Conservation (phyloP, 306 rosid species). For the Trifolium dubium region DNA sequence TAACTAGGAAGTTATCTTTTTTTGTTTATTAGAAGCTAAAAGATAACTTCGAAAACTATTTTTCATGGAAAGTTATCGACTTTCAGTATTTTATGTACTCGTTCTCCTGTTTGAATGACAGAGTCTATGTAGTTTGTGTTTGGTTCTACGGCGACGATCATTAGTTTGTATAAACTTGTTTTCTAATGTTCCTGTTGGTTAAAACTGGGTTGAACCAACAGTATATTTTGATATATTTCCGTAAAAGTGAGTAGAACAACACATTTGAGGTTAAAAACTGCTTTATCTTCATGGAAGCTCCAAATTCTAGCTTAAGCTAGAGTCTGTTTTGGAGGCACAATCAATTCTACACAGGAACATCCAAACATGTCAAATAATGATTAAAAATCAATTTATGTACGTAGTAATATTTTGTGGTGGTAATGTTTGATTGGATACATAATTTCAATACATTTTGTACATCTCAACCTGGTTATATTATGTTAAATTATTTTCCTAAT, state of each 20-base stretch:
- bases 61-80: constrained; percentile 15
- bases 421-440: constrained; percentile 9
- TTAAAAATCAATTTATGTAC: no score
- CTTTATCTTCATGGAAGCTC: not conserved
- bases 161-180: not conserved
- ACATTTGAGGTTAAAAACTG: not conserved
- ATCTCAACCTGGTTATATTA: constrained; percentile 6
- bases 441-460: constrained; percentile 5
- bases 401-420: constrained; percentile 1
- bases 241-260: not conserved
- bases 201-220: not conserved
- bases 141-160: not conserved
- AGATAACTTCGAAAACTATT: constrained; percentile 3
- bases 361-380: not conserved
- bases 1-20: constrained; percentile 32
- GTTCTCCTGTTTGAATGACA: constrained; percentile 15
- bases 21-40: constrained; percentile 30
- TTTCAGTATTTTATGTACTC: constrained; percentile 16
- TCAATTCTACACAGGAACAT: not conserved
- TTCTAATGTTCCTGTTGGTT: not conserved
- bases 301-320: not conserved
- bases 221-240: not conserved
- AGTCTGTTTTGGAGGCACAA: not conserved
- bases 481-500: constrained; percentile 19
- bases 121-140: constrained; percentile 2